A percentile compares a stretch with the other conserved stretches of the same genome.
Evolutionary conservation across 2,329 filamentous ascomycete species (phyloP).

Genomic region (Ciborinia camelliae): DNA sequence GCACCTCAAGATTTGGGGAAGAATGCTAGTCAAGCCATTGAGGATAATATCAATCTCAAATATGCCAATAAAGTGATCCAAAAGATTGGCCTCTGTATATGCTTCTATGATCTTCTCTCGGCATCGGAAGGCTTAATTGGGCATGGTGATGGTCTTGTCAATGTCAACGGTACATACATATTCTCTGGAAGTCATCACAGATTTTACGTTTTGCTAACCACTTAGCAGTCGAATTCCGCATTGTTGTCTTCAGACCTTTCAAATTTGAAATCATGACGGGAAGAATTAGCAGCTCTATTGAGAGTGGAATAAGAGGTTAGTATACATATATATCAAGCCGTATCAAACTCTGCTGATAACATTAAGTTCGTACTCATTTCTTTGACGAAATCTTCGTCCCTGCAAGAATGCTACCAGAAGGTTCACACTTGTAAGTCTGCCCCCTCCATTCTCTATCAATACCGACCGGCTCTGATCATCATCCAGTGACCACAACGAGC

Average conservation of each 20-base stretch:
- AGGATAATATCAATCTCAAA: slow-evolving; percentile 96
- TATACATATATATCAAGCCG: slow-evolving; percentile 16
- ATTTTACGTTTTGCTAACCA: slow-evolving; percentile 15
- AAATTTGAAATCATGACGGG: slow-evolving; percentile 89
- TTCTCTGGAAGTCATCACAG: background rate
- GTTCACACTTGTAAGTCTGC: slow-evolving; percentile 68
- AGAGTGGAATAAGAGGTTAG: slow-evolving; percentile 68
- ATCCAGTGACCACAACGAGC: slow-evolving; percentile 66
- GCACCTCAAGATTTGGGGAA: slow-evolving; percentile 84
- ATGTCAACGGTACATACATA: slow-evolving; percentile 77
- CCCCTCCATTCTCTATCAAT: background rate
- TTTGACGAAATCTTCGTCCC: slow-evolving; percentile 90
- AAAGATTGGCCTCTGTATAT: slow-evolving; percentile 89
- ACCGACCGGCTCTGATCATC: slow-evolving; percentile 18
- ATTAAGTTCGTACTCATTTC: slow-evolving; percentile 76
- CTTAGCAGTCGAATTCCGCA: slow-evolving; percentile 77
- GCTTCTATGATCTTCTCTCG: slow-evolving; percentile 85
- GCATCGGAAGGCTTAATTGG: slow-evolving; percentile 92
- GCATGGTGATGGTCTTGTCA: slow-evolving; percentile 86
- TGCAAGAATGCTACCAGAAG: slow-evolving; percentile 68
- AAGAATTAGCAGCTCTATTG: slow-evolving; percentile 71
- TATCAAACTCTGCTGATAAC: background rate
- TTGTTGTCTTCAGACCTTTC: slow-evolving; percentile 93
- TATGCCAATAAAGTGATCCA: slow-evolving; percentile 96
- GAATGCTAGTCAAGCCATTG: slow-evolving; percentile 76